Base-by-base conservation (phyloP, 2,329 filamentous ascomycete species). In the Nigrospora sphaerica region DNA sequence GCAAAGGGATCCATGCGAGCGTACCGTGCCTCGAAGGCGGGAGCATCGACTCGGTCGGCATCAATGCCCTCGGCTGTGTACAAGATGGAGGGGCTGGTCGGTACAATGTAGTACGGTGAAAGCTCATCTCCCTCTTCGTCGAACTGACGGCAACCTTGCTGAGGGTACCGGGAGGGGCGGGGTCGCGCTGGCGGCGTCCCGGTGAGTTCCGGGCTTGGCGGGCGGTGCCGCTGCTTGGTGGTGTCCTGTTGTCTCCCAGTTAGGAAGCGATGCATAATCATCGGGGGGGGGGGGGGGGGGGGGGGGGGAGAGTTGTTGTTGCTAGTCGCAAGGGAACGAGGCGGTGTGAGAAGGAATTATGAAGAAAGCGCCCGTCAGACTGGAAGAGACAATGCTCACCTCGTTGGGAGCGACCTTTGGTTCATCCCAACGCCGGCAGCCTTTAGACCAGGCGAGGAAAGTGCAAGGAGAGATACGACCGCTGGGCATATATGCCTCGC, bases 401-500 rank as follows among this genome's bases (percentile, higher is more conserved):
- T 50, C 38, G 1, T 35, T 6, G 83, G 69, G 52, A 65, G 42
- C 45, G 56, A 63, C 43, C 23, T 56, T 52, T 12, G 48, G 40
- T 7, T 50, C 39, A 12, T 42, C 57, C 57, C 57, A 62, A 45
- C 61, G 55, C 49, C 59, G 49, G 34, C 59, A 60, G 43, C 66
- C 68, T 47, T 66, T 52, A 32, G 67, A 54, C 59, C 63, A 66
- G 2, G 59, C 52, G 12, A 62, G 57, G 46, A 74, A 75, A 0
- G 64, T 71, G 48, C 61, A 66, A 2, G 70, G 68, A 0, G 64
- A 67, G 28, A 75, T 66, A 2, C 63, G 64, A 1, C 60, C 63
- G 4, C 59, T 54, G 4, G 59, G 52, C 0, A 62, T 58, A 18
- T 63, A 62, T 2, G 67, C 70, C 47, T 77, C 71, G 1, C 57